phyloP scores from a whole-genome alignment of 2,329 filamentous ascomycete species.

The Nemania sp. region DNA sequence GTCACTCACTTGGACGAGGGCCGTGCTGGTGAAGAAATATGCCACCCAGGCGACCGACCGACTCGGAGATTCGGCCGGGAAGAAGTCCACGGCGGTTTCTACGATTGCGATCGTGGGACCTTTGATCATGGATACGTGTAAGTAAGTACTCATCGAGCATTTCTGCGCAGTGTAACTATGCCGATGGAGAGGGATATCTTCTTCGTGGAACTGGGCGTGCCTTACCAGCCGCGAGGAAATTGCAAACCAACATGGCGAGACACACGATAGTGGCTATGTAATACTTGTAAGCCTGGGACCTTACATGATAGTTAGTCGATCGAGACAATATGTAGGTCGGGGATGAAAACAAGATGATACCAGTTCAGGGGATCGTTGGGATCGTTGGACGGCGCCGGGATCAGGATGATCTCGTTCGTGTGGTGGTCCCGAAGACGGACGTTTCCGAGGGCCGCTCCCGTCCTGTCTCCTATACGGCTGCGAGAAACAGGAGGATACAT shows the following conservation, averaged over 20 bases:
- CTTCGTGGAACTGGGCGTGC: no score
- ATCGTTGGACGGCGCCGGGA: slow-evolving; percentile 42
- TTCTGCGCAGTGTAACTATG: not conserved
- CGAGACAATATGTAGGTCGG: not conserved
- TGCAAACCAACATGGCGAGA: slow-evolving; percentile 59
- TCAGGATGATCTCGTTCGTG: slow-evolving; percentile 45
- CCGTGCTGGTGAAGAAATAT: slow-evolving; percentile 58
- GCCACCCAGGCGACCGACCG: slow-evolving; percentile 49
- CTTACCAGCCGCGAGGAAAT: slow-evolving; percentile 58
- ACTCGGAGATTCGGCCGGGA: slow-evolving; percentile 42
- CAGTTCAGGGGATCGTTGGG: slow-evolving; percentile 47
- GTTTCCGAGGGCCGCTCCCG: slow-evolving; percentile 44
- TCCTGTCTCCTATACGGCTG: not conserved
- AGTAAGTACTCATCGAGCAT: slow-evolving; percentile 3
- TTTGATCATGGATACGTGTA: slow-evolving; percentile 2
- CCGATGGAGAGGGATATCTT: not conserved
- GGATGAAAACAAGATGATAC: slow-evolving; percentile 21
- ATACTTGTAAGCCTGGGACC: slow-evolving; percentile 52
- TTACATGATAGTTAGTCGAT: slow-evolving; percentile 27
- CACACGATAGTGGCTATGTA: slow-evolving; percentile 57
- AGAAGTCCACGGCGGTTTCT: slow-evolving; percentile 52
- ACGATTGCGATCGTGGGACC: slow-evolving; percentile 56
- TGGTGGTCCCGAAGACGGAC: slow-evolving; percentile 48
- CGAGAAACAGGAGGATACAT: not conserved
- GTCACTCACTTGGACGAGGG: slow-evolving; percentile 49